A percentile compares a stretch with the other conserved stretches of the same genome.
Conservation (phyloP, 257 asterid species). For the Solanum virginianum region DNA sequence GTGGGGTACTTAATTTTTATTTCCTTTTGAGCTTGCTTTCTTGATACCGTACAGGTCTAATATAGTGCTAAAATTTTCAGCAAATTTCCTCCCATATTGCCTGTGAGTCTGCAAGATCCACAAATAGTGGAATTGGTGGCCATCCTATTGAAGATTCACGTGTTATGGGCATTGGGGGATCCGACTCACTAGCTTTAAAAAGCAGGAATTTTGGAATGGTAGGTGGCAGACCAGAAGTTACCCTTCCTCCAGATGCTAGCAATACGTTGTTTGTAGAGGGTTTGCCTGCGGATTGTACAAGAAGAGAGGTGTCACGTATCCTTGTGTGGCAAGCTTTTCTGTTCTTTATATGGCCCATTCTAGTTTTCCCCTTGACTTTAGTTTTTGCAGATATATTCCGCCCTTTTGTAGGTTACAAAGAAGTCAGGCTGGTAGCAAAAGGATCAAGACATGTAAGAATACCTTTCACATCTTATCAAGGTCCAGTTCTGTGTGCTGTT, state of each 20-base stretch:
- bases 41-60: neutral
- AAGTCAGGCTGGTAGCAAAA: constrained; percentile 64
- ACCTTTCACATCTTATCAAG: neutral
- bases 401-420: constrained; percentile 80
- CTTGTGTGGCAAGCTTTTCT: constrained; percentile 11
- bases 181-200: constrained; percentile 35
- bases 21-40: neutral
- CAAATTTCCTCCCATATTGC: constrained; percentile 38
- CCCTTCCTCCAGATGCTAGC: constrained; percentile 84
- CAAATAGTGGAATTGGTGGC: constrained; percentile 34
- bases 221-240: constrained; percentile 45
- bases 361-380: constrained; percentile 35
- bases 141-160: constrained; percentile 47
- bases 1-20: constrained; percentile 26
- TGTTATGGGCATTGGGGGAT: constrained; percentile 26
- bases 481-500: neutral
- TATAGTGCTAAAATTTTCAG: constrained; percentile 12
- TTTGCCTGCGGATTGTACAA: constrained; percentile 47
- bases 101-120: constrained; percentile 42
- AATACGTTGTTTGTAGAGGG: constrained; percentile 54
- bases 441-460: constrained; percentile 63
- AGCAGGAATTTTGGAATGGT: constrained; percentile 24
- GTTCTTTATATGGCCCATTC: neutral
- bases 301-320: constrained; percentile 91
- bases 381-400: constrained; percentile 65